Conservation (phyloP, 2,329 filamentous ascomycete genomes). For the Beauveria scarabaeidicola region DNA sequence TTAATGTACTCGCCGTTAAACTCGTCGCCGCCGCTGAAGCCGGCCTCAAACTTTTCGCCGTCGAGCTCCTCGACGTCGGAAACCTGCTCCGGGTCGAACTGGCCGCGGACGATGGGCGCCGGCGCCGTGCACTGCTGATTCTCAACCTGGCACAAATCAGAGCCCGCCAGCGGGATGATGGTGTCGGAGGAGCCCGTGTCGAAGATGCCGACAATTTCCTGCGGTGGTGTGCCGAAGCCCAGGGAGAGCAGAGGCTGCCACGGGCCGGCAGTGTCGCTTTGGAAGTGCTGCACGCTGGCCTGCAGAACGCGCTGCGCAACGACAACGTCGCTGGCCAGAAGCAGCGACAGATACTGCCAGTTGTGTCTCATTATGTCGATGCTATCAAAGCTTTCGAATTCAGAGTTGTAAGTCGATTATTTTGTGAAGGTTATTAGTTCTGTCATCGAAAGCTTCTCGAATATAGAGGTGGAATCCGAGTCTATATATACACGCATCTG, state of each 20-base stretch:
- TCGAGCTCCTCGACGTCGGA: neutral
- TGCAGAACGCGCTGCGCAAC: conserved; percentile 1
- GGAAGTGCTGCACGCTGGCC: conserved; percentile 7
- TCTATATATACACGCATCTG: neutral
- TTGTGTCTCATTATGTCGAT: neutral
- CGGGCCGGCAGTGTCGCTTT: neutral
- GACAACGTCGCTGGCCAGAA: neutral
- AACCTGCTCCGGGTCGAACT: neutral
- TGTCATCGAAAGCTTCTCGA: neutral
- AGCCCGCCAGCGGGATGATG: conserved; percentile 5
- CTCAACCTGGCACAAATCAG: neutral
- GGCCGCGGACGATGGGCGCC: neutral
- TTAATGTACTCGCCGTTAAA: neutral
- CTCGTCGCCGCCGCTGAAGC: neutral
- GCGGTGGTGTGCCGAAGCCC: neutral
- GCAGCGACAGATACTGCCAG: neutral
- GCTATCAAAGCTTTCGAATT: neutral
- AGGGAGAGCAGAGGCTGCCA: conserved; percentile 1
- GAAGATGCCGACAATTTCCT: conserved; percentile 4
- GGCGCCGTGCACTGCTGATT: conserved; percentile 4
- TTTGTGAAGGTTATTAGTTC: neutral
- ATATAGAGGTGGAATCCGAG: neutral
- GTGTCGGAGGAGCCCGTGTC: conserved; percentile 2
- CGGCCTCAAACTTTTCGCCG: neutral
- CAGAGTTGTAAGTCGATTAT: neutral